Base-by-base conservation (phyloP, 441 rosid genomes). In the California macrophylla region DNA sequence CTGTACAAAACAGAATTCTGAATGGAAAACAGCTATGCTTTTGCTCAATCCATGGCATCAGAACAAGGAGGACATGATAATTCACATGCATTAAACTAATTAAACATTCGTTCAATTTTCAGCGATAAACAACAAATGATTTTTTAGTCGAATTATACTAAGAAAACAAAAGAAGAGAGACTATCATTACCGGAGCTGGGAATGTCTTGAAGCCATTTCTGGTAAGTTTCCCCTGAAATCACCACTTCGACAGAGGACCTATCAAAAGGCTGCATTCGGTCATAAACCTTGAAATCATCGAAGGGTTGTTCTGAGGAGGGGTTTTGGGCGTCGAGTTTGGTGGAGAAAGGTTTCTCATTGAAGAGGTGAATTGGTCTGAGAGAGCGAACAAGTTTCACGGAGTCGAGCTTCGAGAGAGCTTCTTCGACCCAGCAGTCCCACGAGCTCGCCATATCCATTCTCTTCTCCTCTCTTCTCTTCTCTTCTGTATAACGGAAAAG, bases 391-490 rank as follows among this genome's bases (percentile, higher is more conserved):
- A 88, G 76, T 54, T 91, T 85, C 61, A 83, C 56, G 3, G 92
- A 79, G 24, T 86, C 78, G 15, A 93, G 96, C 87, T 72, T 86
- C 29, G 72, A 66, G 67, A 93, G 84, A 13, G 98, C 88, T 70
- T 87, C 85, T 32, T 80, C 87, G 0, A 91, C 93, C 88, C 93
- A 86, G 23, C 45, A 18, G 69, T 86, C 85, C 98, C 98, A 93
- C 45, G 79, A 81, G 16, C 56, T 45, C 64, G 75, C 66, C 62
- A 26, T 79, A 74, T 34, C 85, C 91, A 78, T 81, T 52, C 21
- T 64, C 73, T 47, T 6, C 54, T 47, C 54, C n/a, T 47, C 54
- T 15, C 20, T 15, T 52, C 21, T 64, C 73, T 47, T 6, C 54
- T 47, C 54, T 47, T 47, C 54, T 15, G n/a, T n/a, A n/a, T n/a